Conservation (phyloP, 2,329 filamentous ascomycete genomes). For the Tolypocladium album region DNA sequence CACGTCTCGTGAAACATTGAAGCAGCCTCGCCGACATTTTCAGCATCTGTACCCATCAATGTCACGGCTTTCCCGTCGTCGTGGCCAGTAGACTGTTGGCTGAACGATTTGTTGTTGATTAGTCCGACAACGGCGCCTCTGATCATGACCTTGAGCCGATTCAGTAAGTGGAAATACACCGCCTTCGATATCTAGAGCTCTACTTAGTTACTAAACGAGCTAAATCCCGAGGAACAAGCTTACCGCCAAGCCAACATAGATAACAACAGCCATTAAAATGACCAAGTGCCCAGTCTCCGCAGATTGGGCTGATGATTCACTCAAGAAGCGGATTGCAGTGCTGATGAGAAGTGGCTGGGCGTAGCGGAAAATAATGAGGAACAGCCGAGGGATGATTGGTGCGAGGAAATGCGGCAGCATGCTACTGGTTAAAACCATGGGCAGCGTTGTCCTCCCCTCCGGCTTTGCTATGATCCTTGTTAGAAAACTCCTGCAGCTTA, state of each 20-base stretch:
- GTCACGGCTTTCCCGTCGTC: slow-evolving; percentile 11
- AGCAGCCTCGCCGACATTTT: slow-evolving; percentile 17
- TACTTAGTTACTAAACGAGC: not conserved
- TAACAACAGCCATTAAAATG: not conserved
- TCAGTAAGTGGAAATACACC: slow-evolving; percentile 15
- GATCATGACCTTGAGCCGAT: slow-evolving; percentile 20
- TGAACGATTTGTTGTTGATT: slow-evolving; percentile 17
- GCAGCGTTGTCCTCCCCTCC: not conserved
- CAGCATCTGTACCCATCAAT: slow-evolving; percentile 29
- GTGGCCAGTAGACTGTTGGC: slow-evolving; percentile 14
- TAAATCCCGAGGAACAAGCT: not conserved
- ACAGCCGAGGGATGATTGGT: slow-evolving; percentile 23
- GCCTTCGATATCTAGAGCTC: not conserved
- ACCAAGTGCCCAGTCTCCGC: not conserved
- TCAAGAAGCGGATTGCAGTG: slow-evolving; percentile 21
- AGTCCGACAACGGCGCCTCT: slow-evolving; percentile 24
- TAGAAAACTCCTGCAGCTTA: not conserved
- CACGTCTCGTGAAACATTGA: slow-evolving; percentile 31
- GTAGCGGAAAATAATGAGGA: slow-evolving; percentile 27
- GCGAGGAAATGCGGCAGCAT: slow-evolving; percentile 11
- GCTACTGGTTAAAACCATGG: not conserved
- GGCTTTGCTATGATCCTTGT: not conserved
- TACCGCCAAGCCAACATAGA: not conserved
- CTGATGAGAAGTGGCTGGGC: slow-evolving; percentile 29
- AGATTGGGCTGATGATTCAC: not conserved